Base-by-base conservation (phyloP, 176 grass and related monocot species). In the Avena atlantica region DNA sequence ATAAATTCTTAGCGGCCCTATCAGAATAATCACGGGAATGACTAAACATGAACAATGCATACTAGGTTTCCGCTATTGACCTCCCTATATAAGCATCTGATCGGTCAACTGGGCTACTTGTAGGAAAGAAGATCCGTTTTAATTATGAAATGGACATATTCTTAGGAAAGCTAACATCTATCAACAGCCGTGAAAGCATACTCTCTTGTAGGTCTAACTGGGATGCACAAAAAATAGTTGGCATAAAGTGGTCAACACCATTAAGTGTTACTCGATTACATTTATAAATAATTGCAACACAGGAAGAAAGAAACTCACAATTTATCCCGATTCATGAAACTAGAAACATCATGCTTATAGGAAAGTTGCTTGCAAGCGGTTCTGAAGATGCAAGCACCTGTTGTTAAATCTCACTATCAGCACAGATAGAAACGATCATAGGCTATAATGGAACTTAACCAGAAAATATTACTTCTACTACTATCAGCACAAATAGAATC, bases 11-110 rank as follows among this genome's bases (percentile, higher is more conserved):
- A 24, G 71, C 12, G 12, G 21, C 20, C 44, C 44, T 49, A 50
- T 74, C 11, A 74, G 6, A 50, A 74, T 74, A 74, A 50, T 74
- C 11, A 50, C 0, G 44, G n/a, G 12, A 50, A 74, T 12, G 71
- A 50, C 20, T 73, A 17, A 47, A 73, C 20, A 74, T 74, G 71
- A 23, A 50, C 20, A 74, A 74, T 70, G 36, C 67, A 70, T 70
- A 12, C 34, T 42, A 70, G 17, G 17, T 70, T 58, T 58, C 55
- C 19, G 9, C 17, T 40, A 24, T 16, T 69, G 8, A 70, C 31
- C 16, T 70, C 3, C 17, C 36, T 9, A 17, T 9, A 17, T 44
- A 70, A 12, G 16, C 34, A 44, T 44, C 36, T 70, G 67, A 70
- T 11, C 44, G 67, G 55, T 58, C 4, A 58, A 58, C 16, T 58